Base-by-base conservation (phyloP, 2,329 filamentous ascomycete genomes). In the Epichloe sp. region DNA sequence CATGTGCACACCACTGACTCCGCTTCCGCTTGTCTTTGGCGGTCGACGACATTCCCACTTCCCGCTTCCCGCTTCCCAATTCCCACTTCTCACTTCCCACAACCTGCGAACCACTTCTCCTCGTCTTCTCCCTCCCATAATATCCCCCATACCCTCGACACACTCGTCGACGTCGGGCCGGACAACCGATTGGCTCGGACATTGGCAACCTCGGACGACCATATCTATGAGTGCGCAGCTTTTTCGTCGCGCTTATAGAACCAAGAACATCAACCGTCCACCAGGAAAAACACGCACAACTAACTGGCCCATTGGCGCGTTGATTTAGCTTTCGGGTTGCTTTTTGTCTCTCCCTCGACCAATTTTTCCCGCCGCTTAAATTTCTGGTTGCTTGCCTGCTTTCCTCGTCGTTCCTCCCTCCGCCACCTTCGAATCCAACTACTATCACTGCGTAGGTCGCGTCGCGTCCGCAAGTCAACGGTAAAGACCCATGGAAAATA, bases 21-120 rank as follows among this genome's bases (percentile, higher is more conserved):
- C 44, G 48, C 48, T 50, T 36, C 51, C 44, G 48, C 48, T 50
- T 36, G 45, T 49, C 31, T 44, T 26, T 45, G 15, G 11, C 43
- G 3, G 47, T 44, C 40, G n/a, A 48, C 45, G 21, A 44, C 40
- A n/a, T 37, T 14, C 35, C 26, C 26, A 3, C 26, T 31, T 26
- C 26, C 26, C 26, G n/a, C n/a, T n/a, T n/a, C n/a, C 26, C 26
- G 3, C 26, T 31, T 26, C 26, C 26, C 26, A 10, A 7, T 31
- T 26, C 26, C 7, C 23, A 7, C 23, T 23, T 23, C 23, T 1
- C 23, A 19, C 10, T 37, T 49, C 14, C 14, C 36, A 38, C 12
- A 37, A 31, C 34, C 26, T 35, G 19, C 41, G 21, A 49, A 49
- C n/a, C 26, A 38, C 41, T 34, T 34, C 12, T 3, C 19, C 12